Evolutionary conservation across 768 basidiomycete species (phyloP).

Genomic region (Trametes cingulata): DNA sequence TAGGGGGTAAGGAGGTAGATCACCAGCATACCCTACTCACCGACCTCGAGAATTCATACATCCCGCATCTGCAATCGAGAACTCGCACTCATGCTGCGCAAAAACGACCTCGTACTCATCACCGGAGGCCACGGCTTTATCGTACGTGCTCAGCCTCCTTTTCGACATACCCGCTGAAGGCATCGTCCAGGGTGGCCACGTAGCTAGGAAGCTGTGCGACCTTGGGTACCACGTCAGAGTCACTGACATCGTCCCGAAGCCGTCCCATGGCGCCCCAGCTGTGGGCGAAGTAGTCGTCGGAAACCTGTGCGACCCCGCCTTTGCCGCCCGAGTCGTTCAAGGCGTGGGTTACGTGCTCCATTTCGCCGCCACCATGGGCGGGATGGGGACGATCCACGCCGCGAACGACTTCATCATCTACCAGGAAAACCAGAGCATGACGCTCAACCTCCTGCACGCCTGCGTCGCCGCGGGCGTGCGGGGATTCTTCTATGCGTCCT

Average conservation of each 20-base stretch:
- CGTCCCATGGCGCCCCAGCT: constrained; percentile 26
- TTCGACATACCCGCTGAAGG: background rate
- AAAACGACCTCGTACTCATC: constrained; percentile 12
- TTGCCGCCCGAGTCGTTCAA: constrained; percentile 40
- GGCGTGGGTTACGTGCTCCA: constrained; percentile 50
- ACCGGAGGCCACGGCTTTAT: constrained; percentile 29
- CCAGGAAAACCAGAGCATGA: constrained; percentile 50
- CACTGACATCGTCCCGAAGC: constrained; percentile 38
- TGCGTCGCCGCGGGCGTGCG: constrained; percentile 40
- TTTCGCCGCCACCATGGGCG: constrained; percentile 64
- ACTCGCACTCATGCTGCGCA: background rate
- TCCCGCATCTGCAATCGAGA: no score
- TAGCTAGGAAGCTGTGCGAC: constrained; percentile 42
- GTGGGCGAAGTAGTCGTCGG: constrained; percentile 41
- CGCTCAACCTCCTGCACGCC: constrained; percentile 46
- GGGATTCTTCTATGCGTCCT: constrained; percentile 55
- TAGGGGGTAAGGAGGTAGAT: no score
- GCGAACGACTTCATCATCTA: constrained; percentile 53
- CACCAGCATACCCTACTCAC: no score
- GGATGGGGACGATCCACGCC: constrained; percentile 62
- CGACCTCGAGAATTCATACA: no score
- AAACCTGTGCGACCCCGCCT: constrained; percentile 45
- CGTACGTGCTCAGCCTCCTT: background rate
- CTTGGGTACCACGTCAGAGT: constrained; percentile 42
- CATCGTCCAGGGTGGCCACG: constrained; percentile 48